Evolutionary conservation across 257 asterid species (phyloP), one percentile per base, ranked within the genome.

Genomic region (Anisodus acutangulus): DNA sequence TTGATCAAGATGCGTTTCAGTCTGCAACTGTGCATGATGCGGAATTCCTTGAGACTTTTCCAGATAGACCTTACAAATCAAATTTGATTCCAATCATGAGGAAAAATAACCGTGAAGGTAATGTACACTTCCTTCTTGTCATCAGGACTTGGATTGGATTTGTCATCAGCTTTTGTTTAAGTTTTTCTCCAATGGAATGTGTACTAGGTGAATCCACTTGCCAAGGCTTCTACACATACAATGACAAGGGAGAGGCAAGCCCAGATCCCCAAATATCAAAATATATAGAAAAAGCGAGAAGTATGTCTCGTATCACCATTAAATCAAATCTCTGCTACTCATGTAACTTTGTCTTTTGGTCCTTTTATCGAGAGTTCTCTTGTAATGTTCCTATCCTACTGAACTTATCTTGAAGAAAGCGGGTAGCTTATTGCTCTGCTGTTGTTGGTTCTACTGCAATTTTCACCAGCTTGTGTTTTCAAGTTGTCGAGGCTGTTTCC

Each of bases 1-100:
- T 96, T 78, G 99, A 97, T 88, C 97, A 93, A 82, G 98, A 93
- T 62, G 98, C 98, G 16, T 95, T 97, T 86, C 98, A 97, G 60
- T 98, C 93, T 89, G 97, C 98, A 10, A 15, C 92, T 82, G 98
- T 97, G 78, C 94, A 97, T 11, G 98, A 97, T 16, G 87, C 93
- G 54, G 95, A 97, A 70, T 97, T 91, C 76, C 90, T 95, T 57
- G 63, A 94, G 83, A 93, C 93, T 84, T 97, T 93, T 79, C 98
- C 98, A 0, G 98, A 97, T 80, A 92, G 98, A 82, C 89, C 98
- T 53, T 97, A 93, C 88, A 93, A 93, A 85, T 92, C 98, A 1
- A 90, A 92, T 98, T 85, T 97, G 84, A 92, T 97, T 84, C 94
- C 98, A 3, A 85, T 97, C 88, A 90, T 95, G 99, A 95, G 91